Evolutionary conservation across 495 filamentous ascomycete genomes (phyloP).

Genomic region (Corynascus novoguineensis): DNA sequence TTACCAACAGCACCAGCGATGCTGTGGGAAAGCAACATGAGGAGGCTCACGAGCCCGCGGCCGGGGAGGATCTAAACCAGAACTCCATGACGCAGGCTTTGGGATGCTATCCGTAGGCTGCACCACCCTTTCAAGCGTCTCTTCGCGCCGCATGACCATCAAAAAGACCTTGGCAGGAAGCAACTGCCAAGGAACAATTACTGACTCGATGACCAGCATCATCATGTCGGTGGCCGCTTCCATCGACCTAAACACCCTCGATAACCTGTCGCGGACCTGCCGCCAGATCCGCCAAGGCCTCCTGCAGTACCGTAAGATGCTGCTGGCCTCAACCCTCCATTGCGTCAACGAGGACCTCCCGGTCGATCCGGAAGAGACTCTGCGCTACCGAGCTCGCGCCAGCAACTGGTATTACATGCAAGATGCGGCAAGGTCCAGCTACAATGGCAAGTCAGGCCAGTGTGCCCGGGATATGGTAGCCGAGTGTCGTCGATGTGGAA

Average conservation of each 20-base stretch:
- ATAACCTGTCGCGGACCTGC: conserved; percentile 73
- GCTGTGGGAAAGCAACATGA: conserved; percentile 10
- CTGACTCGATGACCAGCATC: conserved; percentile 52
- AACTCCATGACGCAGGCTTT: conserved; percentile 71
- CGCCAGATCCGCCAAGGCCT: conserved; percentile 70
- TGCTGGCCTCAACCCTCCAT: conserved; percentile 67
- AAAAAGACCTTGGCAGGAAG: conserved; percentile 13
- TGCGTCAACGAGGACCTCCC: conserved; percentile 64
- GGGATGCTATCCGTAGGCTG: conserved; percentile 80
- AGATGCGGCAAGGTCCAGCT: conserved; percentile 26
- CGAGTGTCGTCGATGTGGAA: conserved; percentile 72
- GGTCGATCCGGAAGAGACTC: conserved; percentile 42
- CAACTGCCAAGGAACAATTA: conserved; percentile 26
- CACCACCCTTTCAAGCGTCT: conserved; percentile 30
- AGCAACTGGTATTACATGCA: conserved; percentile 50
- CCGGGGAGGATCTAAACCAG: conserved; percentile 56
- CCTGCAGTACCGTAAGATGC: conserved; percentile 64
- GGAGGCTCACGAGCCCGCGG: conserved; percentile 24
- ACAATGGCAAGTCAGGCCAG: conserved; percentile 59
- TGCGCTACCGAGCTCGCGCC: conserved; percentile 47
- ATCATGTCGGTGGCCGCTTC: conserved; percentile 64
- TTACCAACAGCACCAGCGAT: neutral
- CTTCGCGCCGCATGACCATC: conserved; percentile 16
- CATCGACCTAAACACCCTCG: conserved; percentile 79
- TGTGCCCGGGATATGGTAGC: conserved; percentile 83